Conservation (phyloP, 768 basidiomycete species). For the Collybia sordida region DNA sequence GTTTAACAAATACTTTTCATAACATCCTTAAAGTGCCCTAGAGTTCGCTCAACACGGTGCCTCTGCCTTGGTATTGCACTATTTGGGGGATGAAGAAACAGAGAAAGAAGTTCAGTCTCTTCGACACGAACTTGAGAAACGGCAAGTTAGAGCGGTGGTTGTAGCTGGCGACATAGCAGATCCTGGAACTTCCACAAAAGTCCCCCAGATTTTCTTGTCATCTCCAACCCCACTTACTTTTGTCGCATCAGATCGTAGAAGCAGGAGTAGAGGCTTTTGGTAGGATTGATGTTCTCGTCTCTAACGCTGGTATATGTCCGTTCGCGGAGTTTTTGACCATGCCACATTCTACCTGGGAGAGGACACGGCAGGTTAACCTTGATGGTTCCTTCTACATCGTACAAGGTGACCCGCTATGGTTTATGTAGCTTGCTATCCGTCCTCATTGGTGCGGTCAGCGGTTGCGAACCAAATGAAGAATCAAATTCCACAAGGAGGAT, state of each 20-base stretch:
- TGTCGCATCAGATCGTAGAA: conserved; percentile 52
- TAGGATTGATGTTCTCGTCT: conserved; percentile 56
- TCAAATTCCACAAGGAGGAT: conserved; percentile 69
- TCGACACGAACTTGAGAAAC: conserved; percentile 41
- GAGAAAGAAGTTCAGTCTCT: conserved; percentile 47
- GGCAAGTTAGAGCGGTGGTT: conserved; percentile 38
- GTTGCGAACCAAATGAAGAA: conserved; percentile 74
- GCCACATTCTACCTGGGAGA: conserved; percentile 61
- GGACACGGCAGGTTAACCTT: conserved; percentile 69
- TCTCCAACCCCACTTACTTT: not conserved
- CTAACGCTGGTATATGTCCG: conserved; percentile 66
- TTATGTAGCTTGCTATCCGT: not conserved
- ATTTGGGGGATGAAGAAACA: conserved; percentile 59
- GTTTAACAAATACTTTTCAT: not conserved
- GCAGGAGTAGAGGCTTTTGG: conserved; percentile 59
- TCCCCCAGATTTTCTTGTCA: conserved; percentile 17
- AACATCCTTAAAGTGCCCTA: conserved; percentile 37
- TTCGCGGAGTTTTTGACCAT: conserved; percentile 75
- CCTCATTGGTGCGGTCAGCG: conserved; percentile 34
- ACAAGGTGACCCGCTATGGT: conserved; percentile 44
- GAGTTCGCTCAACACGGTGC: conserved; percentile 69
- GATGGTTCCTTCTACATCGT: conserved; percentile 75
- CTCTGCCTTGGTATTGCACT: conserved; percentile 62
- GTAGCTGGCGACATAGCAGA: conserved; percentile 70
- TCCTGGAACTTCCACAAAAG: conserved; percentile 54